Evolutionary conservation across 1,284 basidiomycete genomes (phyloP).

Genomic region (Coniferiporia weirii): DNA sequence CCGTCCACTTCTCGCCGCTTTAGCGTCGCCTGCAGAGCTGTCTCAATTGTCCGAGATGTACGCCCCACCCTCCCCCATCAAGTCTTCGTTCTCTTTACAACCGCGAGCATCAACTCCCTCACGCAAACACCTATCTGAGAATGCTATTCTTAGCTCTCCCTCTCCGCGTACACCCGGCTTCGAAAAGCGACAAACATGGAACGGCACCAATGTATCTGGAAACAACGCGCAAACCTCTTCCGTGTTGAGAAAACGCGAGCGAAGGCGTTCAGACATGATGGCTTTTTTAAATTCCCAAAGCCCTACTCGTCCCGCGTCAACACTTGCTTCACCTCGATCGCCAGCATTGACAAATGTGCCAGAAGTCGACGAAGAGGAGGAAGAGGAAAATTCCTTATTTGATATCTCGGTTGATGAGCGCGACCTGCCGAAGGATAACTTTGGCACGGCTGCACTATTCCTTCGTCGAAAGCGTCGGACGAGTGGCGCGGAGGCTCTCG

Average conservation of each 20-base stretch:
- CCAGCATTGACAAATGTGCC: slow-evolving; percentile 24
- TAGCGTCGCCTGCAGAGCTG: slow-evolving; percentile 62
- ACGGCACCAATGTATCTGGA: slow-evolving; percentile 50
- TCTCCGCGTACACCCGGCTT: slow-evolving; percentile 23
- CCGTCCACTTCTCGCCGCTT: slow-evolving; percentile 66
- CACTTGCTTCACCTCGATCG: slow-evolving; percentile 22
- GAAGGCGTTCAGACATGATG: slow-evolving; percentile 50
- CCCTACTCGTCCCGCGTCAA: slow-evolving; percentile 17
- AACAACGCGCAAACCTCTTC: slow-evolving; percentile 26
- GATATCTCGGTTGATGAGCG: slow-evolving; percentile 19
- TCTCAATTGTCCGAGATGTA: slow-evolving; percentile 79
- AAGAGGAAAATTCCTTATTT: slow-evolving; percentile 8
- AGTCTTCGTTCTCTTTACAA: slow-evolving; percentile 31
- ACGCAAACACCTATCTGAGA: slow-evolving; percentile 24
- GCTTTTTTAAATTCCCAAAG: slow-evolving; percentile 33
- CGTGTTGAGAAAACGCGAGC: slow-evolving; percentile 28
- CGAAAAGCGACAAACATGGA: slow-evolving; percentile 70
- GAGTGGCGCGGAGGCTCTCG: slow-evolving; percentile 46
- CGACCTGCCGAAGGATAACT: slow-evolving; percentile 31
- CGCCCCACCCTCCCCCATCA: slow-evolving; percentile 63
- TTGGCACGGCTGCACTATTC: slow-evolving; percentile 56
- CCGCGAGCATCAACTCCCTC: slow-evolving; percentile 42
- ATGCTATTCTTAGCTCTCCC: slow-evolving; percentile 20
- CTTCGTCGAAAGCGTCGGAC: slow-evolving; percentile 48
- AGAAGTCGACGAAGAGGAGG: slow-evolving; percentile 20